A percentile compares a stretch with the other conserved stretches of the same genome.
Evolutionary conservation across 2,329 filamentous ascomycete species (phyloP).

Genomic region (Aspergillus neotritici): DNA sequence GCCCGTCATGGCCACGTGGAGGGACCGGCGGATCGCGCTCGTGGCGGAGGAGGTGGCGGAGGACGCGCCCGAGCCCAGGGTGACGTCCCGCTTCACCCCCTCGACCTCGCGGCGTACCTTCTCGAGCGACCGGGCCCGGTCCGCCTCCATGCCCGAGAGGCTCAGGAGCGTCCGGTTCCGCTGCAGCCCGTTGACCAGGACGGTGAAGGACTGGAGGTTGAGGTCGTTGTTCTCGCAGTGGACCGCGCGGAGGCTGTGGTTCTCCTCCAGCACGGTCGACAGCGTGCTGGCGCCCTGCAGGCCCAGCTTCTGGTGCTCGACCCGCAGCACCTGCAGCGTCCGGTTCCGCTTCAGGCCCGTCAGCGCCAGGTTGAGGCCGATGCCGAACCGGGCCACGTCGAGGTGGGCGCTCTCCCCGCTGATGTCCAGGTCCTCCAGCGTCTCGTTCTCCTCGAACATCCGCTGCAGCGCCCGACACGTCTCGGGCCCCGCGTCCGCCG

Average conservation of each 20-base stretch:
- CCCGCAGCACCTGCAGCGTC: constrained; percentile 56
- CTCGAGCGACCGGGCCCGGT: constrained; percentile 57
- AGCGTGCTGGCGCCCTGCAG: constrained; percentile 64
- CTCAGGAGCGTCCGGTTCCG: constrained; percentile 58
- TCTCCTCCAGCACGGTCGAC: constrained; percentile 61
- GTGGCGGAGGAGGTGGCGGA: constrained; percentile 20
- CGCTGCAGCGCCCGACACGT: constrained; percentile 59
- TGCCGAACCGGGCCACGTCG: constrained; percentile 64
- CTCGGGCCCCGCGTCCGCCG: constrained; percentile 61
- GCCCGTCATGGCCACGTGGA: constrained; percentile 35
- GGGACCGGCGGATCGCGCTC: constrained; percentile 39
- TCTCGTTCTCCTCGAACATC: constrained; percentile 63
- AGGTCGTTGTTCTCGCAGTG: constrained; percentile 69
- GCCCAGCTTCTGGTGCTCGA: constrained; percentile 64
- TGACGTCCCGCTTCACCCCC: constrained; percentile 41
- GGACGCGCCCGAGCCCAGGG: constrained; percentile 20
- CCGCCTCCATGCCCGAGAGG: constrained; percentile 58
- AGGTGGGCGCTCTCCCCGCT: constrained; percentile 66
- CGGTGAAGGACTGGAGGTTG: constrained; percentile 63
- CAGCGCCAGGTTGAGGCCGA: constrained; percentile 62
- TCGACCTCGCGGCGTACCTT: constrained; percentile 53
- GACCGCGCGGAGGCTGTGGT: constrained; percentile 57
- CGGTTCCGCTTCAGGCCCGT: constrained; percentile 60
- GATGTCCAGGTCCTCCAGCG: constrained; percentile 61
- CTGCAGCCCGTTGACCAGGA: constrained; percentile 62